These are phyloP conservation scores for Polygonum maritimum DNA, from an alignment of 148 eudicot genomes.

Conservation along the genomic window DNA sequence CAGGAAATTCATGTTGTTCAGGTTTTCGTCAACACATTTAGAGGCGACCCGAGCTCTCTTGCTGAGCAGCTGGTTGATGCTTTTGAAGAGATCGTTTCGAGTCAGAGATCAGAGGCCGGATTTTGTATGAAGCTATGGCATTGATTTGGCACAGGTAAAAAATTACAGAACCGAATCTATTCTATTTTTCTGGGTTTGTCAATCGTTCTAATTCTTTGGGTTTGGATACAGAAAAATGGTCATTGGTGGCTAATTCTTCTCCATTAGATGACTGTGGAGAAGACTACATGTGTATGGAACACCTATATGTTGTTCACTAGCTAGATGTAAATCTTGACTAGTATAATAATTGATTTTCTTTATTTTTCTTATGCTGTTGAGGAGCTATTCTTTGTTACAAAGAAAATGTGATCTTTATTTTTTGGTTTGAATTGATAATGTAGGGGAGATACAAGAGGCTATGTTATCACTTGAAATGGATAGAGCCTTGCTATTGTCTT, in stretches of 20 bases:
- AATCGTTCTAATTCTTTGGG: slow-evolving; percentile 1
- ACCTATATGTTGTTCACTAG: slow-evolving; percentile 1
- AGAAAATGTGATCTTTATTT: background rate
- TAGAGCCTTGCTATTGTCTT: too few relatives aligned
- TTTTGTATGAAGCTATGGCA: slow-evolving; percentile 88
- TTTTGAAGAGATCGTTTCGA: slow-evolving; percentile 50
- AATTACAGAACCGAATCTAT: background rate
- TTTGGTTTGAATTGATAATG: background rate
- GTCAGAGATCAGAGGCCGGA: slow-evolving; percentile 43
- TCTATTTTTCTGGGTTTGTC: slow-evolving; percentile 2
- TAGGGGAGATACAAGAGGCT: too few relatives aligned
- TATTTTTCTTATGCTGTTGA: background rate
- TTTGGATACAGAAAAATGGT: background rate
- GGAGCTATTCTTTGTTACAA: background rate
- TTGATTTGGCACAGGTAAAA: slow-evolving; percentile 20
- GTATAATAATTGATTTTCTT: background rate
- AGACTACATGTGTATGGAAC: slow-evolving; percentile 1
- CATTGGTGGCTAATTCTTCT: background rate
- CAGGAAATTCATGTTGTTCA: slow-evolving; percentile 66
- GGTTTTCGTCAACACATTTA: slow-evolving; percentile 55
- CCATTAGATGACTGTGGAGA: background rate
- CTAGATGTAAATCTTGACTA: slow-evolving; percentile 10
- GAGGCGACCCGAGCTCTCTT: slow-evolving; percentile 59
- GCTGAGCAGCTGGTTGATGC: slow-evolving; percentile 81
- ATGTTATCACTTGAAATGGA: too few relatives aligned